Evolutionary conservation across 148 eudicot species (phyloP), one percentile per base, ranked within the genome.

Genomic region (Persicaria tinctoria): DNA sequence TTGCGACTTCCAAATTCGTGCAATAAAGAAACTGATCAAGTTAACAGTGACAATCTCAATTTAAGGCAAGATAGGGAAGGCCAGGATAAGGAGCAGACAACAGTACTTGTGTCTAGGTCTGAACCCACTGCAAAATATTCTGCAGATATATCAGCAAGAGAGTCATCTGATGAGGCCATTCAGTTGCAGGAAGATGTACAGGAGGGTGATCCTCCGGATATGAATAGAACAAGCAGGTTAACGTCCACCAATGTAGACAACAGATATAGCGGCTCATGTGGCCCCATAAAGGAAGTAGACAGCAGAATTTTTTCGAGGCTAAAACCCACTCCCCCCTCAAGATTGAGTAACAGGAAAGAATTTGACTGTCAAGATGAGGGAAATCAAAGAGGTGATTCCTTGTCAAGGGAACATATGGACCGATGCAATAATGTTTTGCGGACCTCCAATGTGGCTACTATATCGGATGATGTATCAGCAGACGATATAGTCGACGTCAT

Each of bases 401-500:
- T 75, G 27, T 80, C 76, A 49, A 78, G 72, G 27, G 84, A 75
- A 74, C 82, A 68, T 63, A 38, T 78, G 74, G 91, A 89, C 72
- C 73, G 82, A 84, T 84, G 75, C 14, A 90, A 95, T 76, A 87
- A 85, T 78, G 88, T 75, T 59, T 95, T 92, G 18, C 90, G 92
- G 80, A 87, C 86, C 72, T 90, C 98, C 54, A 77, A 81, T 80
- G 86, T 87, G 78, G 97, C 90, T 83, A 79, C 85, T 49, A 62
- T 82, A 64, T 83, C 89, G 16, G 94, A 78, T 77, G 91, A 87
- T 82, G 78, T 95, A 68, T 80, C 87, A 74, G 91, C 97, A 17
- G 97, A 90, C 75, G 91, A 90, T 76, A 88, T 92, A 68, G 97
- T 95, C 46, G 94, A 86, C 48, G 71, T 90, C 74, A 87, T 95